A percentile compares a stretch with the other conserved stretches of the same genome.
phyloP scores from a whole-genome alignment of 495 filamentous ascomycete species.

The Chaetomium fimeti region DNA sequence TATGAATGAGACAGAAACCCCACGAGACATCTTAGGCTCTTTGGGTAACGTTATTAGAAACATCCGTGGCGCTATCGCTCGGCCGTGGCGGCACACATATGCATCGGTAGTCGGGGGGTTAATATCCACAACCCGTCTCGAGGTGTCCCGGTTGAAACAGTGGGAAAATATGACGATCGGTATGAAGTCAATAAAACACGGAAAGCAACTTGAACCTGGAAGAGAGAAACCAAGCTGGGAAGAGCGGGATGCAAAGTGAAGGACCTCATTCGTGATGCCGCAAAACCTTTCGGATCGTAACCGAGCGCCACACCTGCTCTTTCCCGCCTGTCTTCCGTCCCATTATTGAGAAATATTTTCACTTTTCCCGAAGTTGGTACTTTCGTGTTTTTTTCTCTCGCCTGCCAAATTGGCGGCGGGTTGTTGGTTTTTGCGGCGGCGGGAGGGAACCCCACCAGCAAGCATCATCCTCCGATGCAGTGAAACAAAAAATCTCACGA shows the following conservation, averaged over 20 bases:
- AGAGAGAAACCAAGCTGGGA: neutral
- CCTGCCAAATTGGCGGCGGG: neutral
- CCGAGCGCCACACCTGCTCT: conserved; percentile 2
- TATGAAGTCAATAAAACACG: conserved; percentile 19
- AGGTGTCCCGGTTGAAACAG: neutral
- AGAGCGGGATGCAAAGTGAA: too few species aligned
- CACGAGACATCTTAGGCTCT: conserved; percentile 2
- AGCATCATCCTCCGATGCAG: neutral
- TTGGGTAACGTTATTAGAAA: neutral
- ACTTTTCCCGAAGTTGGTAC: neutral
- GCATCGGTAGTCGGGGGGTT: neutral
- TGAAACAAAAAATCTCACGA: neutral
- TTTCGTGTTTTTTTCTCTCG: neutral
- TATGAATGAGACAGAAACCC: neutral
- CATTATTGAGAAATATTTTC: neutral
- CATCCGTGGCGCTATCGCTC: neutral
- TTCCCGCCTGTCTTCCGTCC: neutral
- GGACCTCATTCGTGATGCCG: neutral
- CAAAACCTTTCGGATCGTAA: conserved; percentile 1
- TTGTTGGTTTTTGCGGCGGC: neutral
- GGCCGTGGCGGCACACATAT: neutral
- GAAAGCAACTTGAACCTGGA: neutral
- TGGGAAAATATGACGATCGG: conserved; percentile 20
- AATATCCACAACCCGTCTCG: neutral
- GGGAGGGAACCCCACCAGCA: neutral